Percentiles rank a stretch among this genome's conserved stretches.
Conservation (phyloP, 768 basidiomycete genomes). For the Termitomyces sp. region DNA sequence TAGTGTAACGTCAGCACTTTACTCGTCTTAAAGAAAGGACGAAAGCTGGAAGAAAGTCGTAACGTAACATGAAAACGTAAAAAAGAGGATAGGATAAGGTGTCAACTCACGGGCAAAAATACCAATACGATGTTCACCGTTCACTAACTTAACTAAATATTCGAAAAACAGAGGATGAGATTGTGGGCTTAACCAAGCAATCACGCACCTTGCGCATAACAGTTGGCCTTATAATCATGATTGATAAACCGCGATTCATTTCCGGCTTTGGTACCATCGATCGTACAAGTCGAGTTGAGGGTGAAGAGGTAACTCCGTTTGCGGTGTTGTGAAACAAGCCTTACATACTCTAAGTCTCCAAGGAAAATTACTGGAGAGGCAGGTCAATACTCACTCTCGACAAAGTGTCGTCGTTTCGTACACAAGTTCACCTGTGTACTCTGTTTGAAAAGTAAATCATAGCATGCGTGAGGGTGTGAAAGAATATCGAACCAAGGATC, state of each 20-base stretch:
- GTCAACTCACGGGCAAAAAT: slow-evolving; percentile 46
- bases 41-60: not conserved
- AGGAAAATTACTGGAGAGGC: not conserved
- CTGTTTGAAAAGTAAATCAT: slow-evolving; percentile 23
- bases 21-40: not conserved
- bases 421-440: slow-evolving; percentile 63
- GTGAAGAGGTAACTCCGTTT: slow-evolving; percentile 58
- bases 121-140: slow-evolving; percentile 64
- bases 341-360: slow-evolving; percentile 14
- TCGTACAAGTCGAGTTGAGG: slow-evolving; percentile 35
- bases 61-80: not conserved
- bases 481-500: slow-evolving; percentile 33
- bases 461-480: not conserved
- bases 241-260: slow-evolving; percentile 70
- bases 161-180: not conserved
- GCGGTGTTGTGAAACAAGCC: slow-evolving; percentile 39
- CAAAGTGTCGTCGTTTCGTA: slow-evolving; percentile 40
- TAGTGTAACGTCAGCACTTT: not conserved
- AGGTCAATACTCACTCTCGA: slow-evolving; percentile 37
- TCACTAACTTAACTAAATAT: slow-evolving; percentile 45
- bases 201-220: slow-evolving; percentile 37
- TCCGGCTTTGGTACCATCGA: slow-evolving; percentile 54
- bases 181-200: not conserved
- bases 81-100: not conserved
- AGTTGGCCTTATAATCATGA: slow-evolving; percentile 43